Percentiles rank a stretch among this genome's conserved stretches.
Evolutionary conservation across 164 flowering plant species (phyloP).

Genomic region (Magnolia changhungtana): DNA sequence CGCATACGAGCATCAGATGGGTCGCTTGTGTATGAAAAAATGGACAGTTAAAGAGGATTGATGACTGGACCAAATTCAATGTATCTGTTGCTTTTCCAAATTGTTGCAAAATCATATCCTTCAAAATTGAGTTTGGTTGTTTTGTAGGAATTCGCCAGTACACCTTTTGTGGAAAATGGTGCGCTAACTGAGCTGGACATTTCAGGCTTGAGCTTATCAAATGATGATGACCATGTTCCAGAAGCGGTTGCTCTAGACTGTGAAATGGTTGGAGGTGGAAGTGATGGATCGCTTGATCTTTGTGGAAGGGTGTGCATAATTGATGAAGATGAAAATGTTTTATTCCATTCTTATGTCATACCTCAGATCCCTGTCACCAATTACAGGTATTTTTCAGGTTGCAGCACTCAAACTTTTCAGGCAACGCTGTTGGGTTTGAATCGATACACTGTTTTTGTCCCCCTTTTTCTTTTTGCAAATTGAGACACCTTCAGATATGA

Average conservation of each 20-base stretch:
- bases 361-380: constrained; percentile 59
- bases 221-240: constrained; percentile 11
- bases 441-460: not conserved
- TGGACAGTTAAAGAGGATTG: not conserved
- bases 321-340: constrained; percentile 64
- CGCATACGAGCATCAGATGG: not conserved
- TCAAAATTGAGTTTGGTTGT: not conserved
- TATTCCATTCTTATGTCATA: constrained; percentile 59
- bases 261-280: constrained; percentile 85
- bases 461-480: not conserved
- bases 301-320: constrained; percentile 78
- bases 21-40: not conserved
- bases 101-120: not conserved
- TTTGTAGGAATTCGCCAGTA: constrained; percentile 23
- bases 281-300: constrained; percentile 61
- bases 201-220: constrained; percentile 12
- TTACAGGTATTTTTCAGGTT: constrained; percentile 46
- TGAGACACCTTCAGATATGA: constrained; percentile 41
- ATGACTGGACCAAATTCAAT: not conserved
- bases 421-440: not conserved
- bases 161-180: not conserved
- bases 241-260: constrained; percentile 62
- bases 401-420: not conserved
- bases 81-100: not conserved
- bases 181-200: constrained; percentile 20